Conservation (phyloP, 306 rosid species). For the Mimosa pudica region DNA sequence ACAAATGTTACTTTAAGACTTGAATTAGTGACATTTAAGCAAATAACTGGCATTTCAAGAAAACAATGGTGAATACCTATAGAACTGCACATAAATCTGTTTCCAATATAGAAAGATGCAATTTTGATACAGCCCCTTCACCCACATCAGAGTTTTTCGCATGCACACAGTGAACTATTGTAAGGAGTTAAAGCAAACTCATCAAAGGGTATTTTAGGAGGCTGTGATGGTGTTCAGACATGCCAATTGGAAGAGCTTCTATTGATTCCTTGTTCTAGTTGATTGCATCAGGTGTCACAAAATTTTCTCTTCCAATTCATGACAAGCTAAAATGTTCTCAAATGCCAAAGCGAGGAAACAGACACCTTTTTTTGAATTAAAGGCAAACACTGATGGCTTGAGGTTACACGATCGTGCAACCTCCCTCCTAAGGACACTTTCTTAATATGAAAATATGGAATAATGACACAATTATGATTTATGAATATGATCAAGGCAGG, state of each 20-base stretch:
- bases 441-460: conserved; percentile 18
- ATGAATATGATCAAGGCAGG: neutral
- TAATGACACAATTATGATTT: neutral
- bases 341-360: conserved; percentile 6
- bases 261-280: neutral
- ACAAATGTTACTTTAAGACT: too few species aligned
- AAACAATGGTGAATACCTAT: neutral
- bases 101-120: neutral
- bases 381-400: too few species aligned
- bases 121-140: neutral
- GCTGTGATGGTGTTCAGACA: neutral
- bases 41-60: neutral
- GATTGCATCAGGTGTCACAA: neutral
- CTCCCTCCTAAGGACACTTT: too few species aligned
- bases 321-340: conserved; percentile 16
- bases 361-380: neutral
- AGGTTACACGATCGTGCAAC: too few species aligned
- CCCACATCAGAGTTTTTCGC: neutral
- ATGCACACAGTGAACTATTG: neutral
- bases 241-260: neutral
- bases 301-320: conserved; percentile 3
- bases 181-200: neutral
- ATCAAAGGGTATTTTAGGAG: neutral
- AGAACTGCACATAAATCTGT: neutral
- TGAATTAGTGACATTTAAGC: too few species aligned